phyloP scores from a whole-genome alignment of 257 asterid genomes.

The Plantago major region DNA sequence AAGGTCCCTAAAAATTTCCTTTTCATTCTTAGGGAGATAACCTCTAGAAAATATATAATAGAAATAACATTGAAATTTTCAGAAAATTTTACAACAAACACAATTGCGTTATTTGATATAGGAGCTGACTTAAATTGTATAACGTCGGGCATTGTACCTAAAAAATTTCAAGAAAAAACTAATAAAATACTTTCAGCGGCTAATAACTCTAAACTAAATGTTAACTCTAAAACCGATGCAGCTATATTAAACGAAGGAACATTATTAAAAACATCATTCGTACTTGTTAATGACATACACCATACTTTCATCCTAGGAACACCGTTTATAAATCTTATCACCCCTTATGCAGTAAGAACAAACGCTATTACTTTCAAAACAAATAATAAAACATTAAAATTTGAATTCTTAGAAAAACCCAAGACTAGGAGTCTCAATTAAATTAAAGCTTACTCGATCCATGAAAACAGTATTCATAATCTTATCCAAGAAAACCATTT shows the following conservation, averaged over 20 bases:
- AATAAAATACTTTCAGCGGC: no score
- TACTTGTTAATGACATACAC: background rate
- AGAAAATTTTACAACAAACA: background rate
- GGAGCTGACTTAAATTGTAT: background rate
- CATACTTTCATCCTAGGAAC: background rate
- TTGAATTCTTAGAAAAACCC: no score
- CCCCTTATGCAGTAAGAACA: background rate
- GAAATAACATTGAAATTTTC: background rate
- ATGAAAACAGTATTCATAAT: no score
- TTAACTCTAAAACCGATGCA: background rate
- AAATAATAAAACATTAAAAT: background rate
- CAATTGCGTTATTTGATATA: background rate
- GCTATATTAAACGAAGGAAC: background rate
- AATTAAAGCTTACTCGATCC: no score
- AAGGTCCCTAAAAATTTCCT: background rate
- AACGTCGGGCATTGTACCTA: background rate
- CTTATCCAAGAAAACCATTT: no score
- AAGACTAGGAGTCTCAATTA: no score
- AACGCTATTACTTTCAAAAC: background rate
- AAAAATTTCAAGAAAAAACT: background rate
- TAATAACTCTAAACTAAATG: background rate
- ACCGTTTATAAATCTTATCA: background rate
- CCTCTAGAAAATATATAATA: background rate
- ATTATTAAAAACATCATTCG: no score
- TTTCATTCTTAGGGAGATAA: background rate